Conservation (phyloP, 768 basidiomycete species). For the Fomitopsis pulvina region DNA sequence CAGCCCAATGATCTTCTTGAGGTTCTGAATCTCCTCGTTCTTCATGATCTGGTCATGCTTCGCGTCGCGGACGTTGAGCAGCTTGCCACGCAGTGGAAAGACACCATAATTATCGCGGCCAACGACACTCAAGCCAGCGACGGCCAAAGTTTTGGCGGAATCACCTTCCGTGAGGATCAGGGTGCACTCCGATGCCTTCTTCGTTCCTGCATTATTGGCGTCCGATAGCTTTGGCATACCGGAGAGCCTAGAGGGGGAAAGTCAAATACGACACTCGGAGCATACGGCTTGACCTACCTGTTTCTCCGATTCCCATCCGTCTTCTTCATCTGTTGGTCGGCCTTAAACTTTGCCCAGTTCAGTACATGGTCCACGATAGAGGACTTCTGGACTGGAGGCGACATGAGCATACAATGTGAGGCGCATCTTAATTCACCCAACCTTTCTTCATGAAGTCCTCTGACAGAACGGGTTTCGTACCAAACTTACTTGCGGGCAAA, state of each 20-base stretch:
- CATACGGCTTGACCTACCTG: conserved; percentile 42
- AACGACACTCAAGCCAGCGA: conserved; percentile 90
- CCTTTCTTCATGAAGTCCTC: conserved; percentile 98
- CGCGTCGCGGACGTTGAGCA: conserved; percentile 96
- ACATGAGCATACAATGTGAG: not conserved
- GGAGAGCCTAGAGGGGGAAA: conserved; percentile 50
- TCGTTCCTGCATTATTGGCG: conserved; percentile 94
- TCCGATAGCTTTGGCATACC: conserved; percentile 93
- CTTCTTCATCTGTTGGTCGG: conserved; percentile 93
- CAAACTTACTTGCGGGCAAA: conserved; percentile 81
- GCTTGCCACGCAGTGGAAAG: conserved; percentile 94
- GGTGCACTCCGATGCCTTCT: conserved; percentile 74
- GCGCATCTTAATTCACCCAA: conserved; percentile 24
- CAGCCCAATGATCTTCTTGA: conserved; percentile 97
- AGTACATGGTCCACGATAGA: conserved; percentile 87
- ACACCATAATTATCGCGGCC: conserved; percentile 97
- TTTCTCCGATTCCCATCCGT: conserved; percentile 80
- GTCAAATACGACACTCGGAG: not conserved
- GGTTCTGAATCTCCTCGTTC: conserved; percentile 94
- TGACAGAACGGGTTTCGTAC: conserved; percentile 73
- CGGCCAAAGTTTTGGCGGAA: conserved; percentile 94
- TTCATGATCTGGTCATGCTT: conserved; percentile 95
- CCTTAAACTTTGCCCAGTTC: conserved; percentile 96
- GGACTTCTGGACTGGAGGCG: conserved; percentile 68
- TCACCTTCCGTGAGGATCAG: conserved; percentile 98